Evolutionary conservation across 2,329 filamentous ascomycete species (phyloP).

Genomic region (Alternaria incomplexa): DNA sequence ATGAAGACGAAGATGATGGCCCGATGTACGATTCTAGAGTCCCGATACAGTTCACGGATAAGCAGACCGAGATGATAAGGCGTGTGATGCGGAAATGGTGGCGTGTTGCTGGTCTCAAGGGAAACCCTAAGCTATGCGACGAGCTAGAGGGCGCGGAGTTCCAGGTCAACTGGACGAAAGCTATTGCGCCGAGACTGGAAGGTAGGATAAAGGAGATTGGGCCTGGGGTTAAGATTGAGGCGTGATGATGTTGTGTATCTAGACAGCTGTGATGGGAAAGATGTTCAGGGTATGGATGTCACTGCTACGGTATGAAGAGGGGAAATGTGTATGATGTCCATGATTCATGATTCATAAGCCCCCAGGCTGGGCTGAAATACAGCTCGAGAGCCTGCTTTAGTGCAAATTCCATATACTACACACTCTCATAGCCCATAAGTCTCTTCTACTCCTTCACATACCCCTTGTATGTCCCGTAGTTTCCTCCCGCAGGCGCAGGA

Average conservation of each 20-base stretch:
- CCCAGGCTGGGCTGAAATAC: background rate
- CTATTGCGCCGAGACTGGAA: constrained; percentile 78
- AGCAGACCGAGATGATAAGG: constrained; percentile 67
- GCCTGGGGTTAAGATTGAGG: background rate
- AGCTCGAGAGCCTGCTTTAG: background rate
- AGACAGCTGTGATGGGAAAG: background rate
- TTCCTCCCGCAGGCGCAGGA: background rate
- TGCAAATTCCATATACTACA: background rate
- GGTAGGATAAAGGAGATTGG: constrained; percentile 67
- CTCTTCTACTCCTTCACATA: background rate
- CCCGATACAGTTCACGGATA: constrained; percentile 47
- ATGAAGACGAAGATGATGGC: constrained; percentile 49
- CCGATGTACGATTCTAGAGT: constrained; percentile 52
- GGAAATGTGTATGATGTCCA: background rate
- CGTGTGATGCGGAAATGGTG: constrained; percentile 78
- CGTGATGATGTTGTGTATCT: background rate
- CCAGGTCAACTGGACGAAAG: constrained; percentile 74
- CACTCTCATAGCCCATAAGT: background rate
- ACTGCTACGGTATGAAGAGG: background rate
- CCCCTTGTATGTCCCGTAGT: background rate
- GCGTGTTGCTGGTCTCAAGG: constrained; percentile 67
- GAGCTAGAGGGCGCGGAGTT: constrained; percentile 66
- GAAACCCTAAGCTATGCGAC: constrained; percentile 56
- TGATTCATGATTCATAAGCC: background rate
- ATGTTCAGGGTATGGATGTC: background rate